Evolutionary conservation across 345 rosid genomes (phyloP).

Genomic region (Rhodomyrtus tomentosa): DNA sequence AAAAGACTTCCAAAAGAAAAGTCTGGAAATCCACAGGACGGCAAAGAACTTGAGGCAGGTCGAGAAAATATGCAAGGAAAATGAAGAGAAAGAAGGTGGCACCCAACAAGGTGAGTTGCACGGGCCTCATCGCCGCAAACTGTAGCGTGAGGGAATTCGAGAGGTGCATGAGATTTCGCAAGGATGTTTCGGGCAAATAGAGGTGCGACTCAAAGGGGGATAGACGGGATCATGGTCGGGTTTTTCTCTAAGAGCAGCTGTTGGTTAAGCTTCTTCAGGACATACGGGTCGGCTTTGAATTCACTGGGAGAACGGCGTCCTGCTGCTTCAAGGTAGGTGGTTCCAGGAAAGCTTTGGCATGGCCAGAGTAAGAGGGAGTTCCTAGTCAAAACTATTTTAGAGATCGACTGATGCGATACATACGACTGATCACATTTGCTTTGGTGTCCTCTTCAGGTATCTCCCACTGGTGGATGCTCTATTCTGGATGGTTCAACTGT

Average conservation of each 20-base stretch:
- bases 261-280: conserved; percentile 59
- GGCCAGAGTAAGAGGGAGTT: not conserved
- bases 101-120: conserved; percentile 66
- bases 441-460: not conserved
- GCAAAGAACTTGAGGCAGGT: conserved; percentile 49
- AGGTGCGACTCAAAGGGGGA: conserved; percentile 27
- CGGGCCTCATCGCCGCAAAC: conserved; percentile 50
- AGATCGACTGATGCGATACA: not conserved
- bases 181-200: conserved; percentile 42
- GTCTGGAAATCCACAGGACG: conserved; percentile 65
- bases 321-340: conserved; percentile 44
- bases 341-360: conserved; percentile 44
- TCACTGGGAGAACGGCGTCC: conserved; percentile 60
- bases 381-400: not conserved
- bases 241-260: no score
- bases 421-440: not conserved
- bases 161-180: conserved; percentile 39
- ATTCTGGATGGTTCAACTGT: no score
- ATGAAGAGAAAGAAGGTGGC: conserved; percentile 56
- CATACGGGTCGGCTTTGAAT: conserved; percentile 44
- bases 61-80: conserved; percentile 69
- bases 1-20: no score
- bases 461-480: not conserved
- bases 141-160: conserved; percentile 48
- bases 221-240: no score